Evolutionary conservation across 371 early-diverging fungal species (phyloP), one percentile per base, ranked within the genome.

Genomic region (Saksenaea vasiformis): DNA sequence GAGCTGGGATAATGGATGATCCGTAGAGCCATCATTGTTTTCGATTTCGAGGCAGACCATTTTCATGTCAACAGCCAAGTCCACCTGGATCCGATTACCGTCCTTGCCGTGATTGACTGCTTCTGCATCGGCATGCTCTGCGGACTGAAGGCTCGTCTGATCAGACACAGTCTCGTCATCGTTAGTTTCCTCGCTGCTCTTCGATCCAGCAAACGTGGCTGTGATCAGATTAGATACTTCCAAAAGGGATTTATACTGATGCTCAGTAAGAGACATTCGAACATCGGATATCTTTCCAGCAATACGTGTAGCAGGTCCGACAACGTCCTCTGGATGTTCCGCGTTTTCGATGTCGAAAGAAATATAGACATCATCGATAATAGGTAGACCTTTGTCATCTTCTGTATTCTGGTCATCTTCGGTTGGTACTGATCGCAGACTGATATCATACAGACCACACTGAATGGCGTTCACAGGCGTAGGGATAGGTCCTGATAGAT

Each of bases 351-450:
- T 82, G 37, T 88, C 83, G 66, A 93, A 86, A 10, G 79, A 70
- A 34, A 94, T 84, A 67, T 92, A 88, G 5, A 95, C 85, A 71
- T 95, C 90, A 47, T 94, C 91, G 28, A 96, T 86, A 54, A 96
- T 91, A 56, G 92, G 87, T 27, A 91, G 72, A 26, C 64, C 69
- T 62, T 86, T 86, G 4, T 69, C 67, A 9, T 27, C 7, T 60
- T 71, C 41, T 15, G 26, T 44, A 11, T 27, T 44, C 5, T 17
- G 14, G 1, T 36, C 64, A 17, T 73, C 65, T 1, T 57, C 58
- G 4, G 70, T 70, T 55, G 90, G 82, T 27, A 69, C 67, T 0
- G 93, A 91, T n/a, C 78, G 70, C 0, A 93, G 67, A 54, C 84
- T 84, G 69, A 93, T 90, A 5, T 87, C 83, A 58, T 78, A 78